Percentiles rank a stretch among this genome's conserved stretches.
Conservation (phyloP, 139 green algal genomes). For the Yamagishiella unicocca region DNA sequence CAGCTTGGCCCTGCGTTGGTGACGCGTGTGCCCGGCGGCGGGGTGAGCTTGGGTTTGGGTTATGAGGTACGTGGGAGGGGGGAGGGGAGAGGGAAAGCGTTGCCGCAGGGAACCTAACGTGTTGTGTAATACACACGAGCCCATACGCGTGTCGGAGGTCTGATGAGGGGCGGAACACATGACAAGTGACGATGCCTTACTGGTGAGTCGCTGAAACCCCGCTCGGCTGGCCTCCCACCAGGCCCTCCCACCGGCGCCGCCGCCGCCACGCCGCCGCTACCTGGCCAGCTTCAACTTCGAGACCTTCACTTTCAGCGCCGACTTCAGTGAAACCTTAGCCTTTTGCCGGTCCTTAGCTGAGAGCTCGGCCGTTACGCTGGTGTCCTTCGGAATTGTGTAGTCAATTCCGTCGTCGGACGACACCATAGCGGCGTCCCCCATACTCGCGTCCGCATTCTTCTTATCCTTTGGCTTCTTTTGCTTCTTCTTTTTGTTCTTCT, state of each 20-base stretch:
- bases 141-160: no score
- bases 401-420: constrained; percentile 18
- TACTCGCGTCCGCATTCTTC: not conserved
- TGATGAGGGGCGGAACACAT: no score
- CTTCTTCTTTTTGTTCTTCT: constrained; percentile 34
- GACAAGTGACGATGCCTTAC: no score
- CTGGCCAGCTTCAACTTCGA: constrained; percentile 18
- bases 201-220: no score
- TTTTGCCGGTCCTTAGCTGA: constrained; percentile 34
- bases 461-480: constrained; percentile 15
- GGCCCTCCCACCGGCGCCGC: no score
- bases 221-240: no score
- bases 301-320: constrained; percentile 39
- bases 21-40: not conserved
- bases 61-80: no score
- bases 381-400: constrained; percentile 16
- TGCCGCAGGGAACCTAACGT: no score
- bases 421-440: not conserved
- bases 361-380: constrained; percentile 13
- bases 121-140: no score
- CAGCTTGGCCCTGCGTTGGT: constrained; percentile 21
- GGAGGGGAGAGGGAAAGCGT: no score
- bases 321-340: not conserved
- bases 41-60: not conserved
- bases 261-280: constrained; percentile 20